Percentiles rank a stretch among this genome's conserved stretches.
phyloP scores from a whole-genome alignment of 257 asterid genomes.

The Capsicum baccatum region DNA sequence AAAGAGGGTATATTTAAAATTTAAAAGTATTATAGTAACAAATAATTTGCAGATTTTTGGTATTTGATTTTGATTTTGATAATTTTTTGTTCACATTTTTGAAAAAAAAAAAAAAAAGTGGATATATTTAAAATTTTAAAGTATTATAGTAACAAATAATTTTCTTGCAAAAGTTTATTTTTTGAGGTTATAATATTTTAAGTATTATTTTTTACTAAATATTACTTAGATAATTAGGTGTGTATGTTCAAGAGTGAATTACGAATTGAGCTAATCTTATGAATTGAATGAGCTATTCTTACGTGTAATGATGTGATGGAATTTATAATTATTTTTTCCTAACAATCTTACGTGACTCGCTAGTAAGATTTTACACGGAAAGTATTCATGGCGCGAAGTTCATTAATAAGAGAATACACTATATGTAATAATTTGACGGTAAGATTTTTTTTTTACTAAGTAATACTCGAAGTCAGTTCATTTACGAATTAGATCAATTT shows the following conservation, averaged over 20 bases:
- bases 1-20: background rate
- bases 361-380: background rate
- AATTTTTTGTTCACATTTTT: background rate
- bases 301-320: background rate
- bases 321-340: background rate
- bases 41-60: background rate
- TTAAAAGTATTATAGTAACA: background rate
- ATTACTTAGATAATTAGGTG: background rate
- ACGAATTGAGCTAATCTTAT: background rate
- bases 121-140: background rate
- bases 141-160: background rate
- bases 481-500: background rate
- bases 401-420: background rate
- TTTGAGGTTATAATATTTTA: background rate
- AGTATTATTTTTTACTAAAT: background rate
- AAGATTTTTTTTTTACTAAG: background rate
- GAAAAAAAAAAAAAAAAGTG: background rate
- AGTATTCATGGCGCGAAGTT: background rate
- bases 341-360: background rate
- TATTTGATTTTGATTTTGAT: background rate
- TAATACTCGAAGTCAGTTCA: background rate
- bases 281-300: background rate
- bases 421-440: background rate
- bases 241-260: background rate
- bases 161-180: background rate